These are phyloP conservation scores for Kwoniella sp. DNA, from an alignment of 768 basidiomycete species.

Conservation along the genomic window DNA sequence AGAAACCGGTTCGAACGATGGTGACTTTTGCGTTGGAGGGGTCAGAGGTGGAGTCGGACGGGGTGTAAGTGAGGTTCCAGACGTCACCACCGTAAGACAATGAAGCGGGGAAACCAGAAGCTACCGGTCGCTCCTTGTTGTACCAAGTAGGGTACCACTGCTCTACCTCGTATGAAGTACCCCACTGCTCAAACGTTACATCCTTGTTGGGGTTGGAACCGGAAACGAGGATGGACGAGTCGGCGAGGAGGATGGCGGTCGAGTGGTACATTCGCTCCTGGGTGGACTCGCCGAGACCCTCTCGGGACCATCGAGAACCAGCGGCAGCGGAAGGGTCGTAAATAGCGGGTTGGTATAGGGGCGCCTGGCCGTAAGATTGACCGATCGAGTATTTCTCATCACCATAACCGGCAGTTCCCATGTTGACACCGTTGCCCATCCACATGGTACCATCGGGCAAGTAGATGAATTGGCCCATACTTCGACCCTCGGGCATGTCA, in stretches of 20 bases:
- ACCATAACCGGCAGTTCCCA: slow-evolving; percentile 88
- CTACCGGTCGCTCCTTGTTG: slow-evolving; percentile 68
- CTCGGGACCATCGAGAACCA: slow-evolving; percentile 71
- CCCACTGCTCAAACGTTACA: slow-evolving; percentile 59
- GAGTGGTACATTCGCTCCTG: slow-evolving; percentile 91
- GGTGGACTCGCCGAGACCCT: slow-evolving; percentile 63
- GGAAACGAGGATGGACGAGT: slow-evolving; percentile 78
- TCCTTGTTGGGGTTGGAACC: slow-evolving; percentile 79
- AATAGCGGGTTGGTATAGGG: slow-evolving; percentile 74
- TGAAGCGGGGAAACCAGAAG: slow-evolving; percentile 68
- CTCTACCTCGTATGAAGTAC: slow-evolving; percentile 81
- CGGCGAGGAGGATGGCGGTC: slow-evolving; percentile 82
- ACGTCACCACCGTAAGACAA: slow-evolving; percentile 79
- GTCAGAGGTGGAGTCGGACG: slow-evolving; percentile 69
- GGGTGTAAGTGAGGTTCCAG: slow-evolving; percentile 75
- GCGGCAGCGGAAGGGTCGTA: slow-evolving; percentile 75
- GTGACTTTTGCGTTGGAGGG: slow-evolving; percentile 68
- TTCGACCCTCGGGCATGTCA: slow-evolving; percentile 57
- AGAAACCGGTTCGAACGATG: slow-evolving; percentile 71
- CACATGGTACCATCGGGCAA: slow-evolving; percentile 60
- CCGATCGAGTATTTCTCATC: slow-evolving; percentile 62
- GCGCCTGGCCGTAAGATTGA: slow-evolving; percentile 69
- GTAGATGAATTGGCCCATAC: slow-evolving; percentile 88
- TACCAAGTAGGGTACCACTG: slow-evolving; percentile 93
- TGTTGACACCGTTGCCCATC: slow-evolving; percentile 62